These are phyloP conservation scores for Alliaria petiolata DNA, from an alignment of 345 rosid genomes.

Conservation along the genomic window DNA sequence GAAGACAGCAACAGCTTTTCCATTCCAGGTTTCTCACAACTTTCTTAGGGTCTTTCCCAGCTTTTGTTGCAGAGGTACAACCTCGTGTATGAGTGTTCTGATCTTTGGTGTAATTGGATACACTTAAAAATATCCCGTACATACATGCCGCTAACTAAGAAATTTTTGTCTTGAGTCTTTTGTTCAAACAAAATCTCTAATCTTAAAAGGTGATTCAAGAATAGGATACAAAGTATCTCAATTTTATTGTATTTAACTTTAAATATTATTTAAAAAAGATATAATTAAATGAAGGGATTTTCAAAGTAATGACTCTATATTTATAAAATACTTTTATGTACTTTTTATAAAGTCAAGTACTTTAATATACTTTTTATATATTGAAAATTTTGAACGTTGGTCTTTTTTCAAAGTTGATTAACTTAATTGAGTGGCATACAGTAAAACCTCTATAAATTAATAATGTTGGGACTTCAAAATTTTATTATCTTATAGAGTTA, in stretches of 20 bases:
- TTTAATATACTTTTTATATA: neutral
- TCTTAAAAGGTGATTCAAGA: constrained; percentile 18
- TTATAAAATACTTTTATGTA: neutral
- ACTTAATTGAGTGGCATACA: neutral
- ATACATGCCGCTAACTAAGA: neutral
- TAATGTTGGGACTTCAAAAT: too few relatives aligned
- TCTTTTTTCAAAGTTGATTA: constrained; percentile 3
- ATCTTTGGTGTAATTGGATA: constrained; percentile 15
- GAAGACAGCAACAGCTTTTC: too few relatives aligned
- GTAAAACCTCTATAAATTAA: too few relatives aligned
- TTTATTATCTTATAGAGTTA: too few relatives aligned
- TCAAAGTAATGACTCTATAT: neutral
- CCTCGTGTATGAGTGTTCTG: neutral
- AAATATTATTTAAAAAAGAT: neutral
- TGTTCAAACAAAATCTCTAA: constrained; percentile 19
- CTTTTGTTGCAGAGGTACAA: too few relatives aligned
- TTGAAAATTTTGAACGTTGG: neutral
- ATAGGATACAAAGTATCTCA: constrained; percentile 16
- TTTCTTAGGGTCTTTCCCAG: too few relatives aligned
- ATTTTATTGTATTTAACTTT: neutral
- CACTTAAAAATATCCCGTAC: constrained; percentile 13
- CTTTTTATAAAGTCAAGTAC: neutral
- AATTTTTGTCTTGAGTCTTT: constrained; percentile 14
- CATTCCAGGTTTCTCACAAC: too few relatives aligned
- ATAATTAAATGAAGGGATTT: neutral